Conservation (phyloP, 441 rosid species). For the Populus hybrid region DNA sequence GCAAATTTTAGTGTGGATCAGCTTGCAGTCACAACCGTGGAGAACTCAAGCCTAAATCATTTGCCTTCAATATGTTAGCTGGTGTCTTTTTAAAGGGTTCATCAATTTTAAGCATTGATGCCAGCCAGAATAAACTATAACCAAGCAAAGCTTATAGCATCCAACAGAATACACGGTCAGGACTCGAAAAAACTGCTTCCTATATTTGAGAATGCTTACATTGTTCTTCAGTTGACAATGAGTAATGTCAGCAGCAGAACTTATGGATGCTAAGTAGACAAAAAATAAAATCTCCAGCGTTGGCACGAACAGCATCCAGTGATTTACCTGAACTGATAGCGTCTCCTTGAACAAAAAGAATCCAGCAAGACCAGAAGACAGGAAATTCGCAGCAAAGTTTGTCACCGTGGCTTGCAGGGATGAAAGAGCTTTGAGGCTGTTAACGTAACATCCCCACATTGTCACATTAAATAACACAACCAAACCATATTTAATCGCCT, state of each 20-base stretch:
- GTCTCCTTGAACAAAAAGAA: constrained; percentile 63
- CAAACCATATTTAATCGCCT: constrained; percentile 59
- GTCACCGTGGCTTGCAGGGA: constrained; percentile 84
- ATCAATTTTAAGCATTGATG: background rate
- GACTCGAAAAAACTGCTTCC: background rate
- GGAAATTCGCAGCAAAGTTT: constrained; percentile 81
- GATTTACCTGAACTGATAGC: constrained; percentile 47
- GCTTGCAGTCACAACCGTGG: too few species aligned
- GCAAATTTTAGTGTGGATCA: background rate
- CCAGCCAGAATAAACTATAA: background rate
- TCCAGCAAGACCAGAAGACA: constrained; percentile 83
- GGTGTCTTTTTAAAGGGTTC: background rate
- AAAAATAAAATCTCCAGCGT: background rate
- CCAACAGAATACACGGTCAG: background rate
- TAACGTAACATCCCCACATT: constrained; percentile 92
- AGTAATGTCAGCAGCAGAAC: background rate
- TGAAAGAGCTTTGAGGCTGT: constrained; percentile 78
- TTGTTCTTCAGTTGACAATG: background rate
- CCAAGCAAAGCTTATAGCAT: background rate
- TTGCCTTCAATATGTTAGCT: background rate
- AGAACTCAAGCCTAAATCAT: too few species aligned
- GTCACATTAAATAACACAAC: constrained; percentile 60
- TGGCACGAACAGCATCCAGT: background rate
- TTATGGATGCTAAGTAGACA: background rate
- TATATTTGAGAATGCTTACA: background rate